Evolutionary conservation across 169 alveolate species (phyloP).

Genomic region (Plasmodium inui): DNA sequence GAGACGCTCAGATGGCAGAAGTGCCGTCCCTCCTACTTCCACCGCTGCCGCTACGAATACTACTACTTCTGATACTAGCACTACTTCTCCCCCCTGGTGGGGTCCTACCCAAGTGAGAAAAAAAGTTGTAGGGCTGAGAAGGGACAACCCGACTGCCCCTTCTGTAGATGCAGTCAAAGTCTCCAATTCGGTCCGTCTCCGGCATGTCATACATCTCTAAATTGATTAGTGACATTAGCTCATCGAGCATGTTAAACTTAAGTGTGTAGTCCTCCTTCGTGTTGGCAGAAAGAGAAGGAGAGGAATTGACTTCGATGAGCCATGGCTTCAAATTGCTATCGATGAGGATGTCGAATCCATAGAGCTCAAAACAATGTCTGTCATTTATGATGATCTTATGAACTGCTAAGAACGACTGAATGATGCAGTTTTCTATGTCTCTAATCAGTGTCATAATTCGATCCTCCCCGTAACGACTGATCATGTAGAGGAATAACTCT

Average conservation of each 20-base stretch:
- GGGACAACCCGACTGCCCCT: conserved; percentile 4
- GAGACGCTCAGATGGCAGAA: not conserved
- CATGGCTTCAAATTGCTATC: conserved; percentile 95
- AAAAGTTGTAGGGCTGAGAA: conserved; percentile 6
- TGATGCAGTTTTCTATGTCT: conserved; percentile 93
- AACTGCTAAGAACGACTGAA: conserved; percentile 90
- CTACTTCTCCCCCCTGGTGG: no score
- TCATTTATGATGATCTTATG: conserved; percentile 90
- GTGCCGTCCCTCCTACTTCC: not conserved
- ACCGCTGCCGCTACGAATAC: no score
- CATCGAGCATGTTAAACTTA: conserved; percentile 92
- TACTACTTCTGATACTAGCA: no score
- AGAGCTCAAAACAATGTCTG: conserved; percentile 91
- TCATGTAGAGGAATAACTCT: conserved; percentile 81
- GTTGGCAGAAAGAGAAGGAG: conserved; percentile 92
- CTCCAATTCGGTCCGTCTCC: conserved; percentile 38
- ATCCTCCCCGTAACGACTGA: conserved; percentile 41
- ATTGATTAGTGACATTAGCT: conserved; percentile 91
- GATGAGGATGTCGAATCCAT: conserved; percentile 96
- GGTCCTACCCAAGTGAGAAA: conserved; percentile 50
- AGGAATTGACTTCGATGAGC: conserved; percentile 95
- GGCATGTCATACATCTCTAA: conserved; percentile 87
- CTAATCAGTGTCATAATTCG: conserved; percentile 78
- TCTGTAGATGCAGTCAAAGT: conserved; percentile 68
- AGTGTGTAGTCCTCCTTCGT: conserved; percentile 91